Conservation (phyloP, 768 basidiomycete species). For the Pisolithus orientalis region DNA sequence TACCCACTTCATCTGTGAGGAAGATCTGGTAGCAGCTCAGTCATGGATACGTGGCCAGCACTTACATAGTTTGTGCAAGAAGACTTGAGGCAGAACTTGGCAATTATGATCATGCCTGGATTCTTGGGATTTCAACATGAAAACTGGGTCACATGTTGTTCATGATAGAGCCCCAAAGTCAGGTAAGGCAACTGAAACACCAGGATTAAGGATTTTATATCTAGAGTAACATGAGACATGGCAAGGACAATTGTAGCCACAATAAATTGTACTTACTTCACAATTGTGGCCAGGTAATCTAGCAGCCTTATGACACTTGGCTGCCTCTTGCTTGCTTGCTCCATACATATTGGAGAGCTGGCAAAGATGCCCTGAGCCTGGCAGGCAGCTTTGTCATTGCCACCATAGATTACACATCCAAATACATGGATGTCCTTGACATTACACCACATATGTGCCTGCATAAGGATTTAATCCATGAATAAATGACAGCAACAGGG, state of each 20-base stretch:
- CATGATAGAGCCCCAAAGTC: background rate
- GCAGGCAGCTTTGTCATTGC: background rate
- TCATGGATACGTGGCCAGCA: background rate
- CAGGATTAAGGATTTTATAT: background rate
- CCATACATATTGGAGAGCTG: background rate
- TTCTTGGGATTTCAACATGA: background rate
- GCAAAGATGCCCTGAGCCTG: no score
- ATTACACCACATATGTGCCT: background rate
- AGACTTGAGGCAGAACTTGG: background rate
- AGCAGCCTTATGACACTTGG: background rate
- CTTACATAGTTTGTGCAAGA: background rate
- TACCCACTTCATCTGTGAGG: background rate
- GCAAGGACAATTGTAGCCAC: background rate
- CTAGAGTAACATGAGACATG: background rate
- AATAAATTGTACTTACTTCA: background rate
- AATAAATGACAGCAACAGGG: background rate
- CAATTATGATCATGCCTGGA: background rate
- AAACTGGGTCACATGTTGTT: background rate
- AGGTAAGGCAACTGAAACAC: background rate
- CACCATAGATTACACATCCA: background rate
- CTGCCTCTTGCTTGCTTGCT: background rate
- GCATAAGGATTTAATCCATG: background rate
- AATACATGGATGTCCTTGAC: background rate
- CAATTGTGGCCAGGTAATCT: background rate
- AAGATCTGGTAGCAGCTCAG: background rate